Conservation (phyloP, 2,329 filamentous ascomycete species). For the Ophiosphaerella korrae region DNA sequence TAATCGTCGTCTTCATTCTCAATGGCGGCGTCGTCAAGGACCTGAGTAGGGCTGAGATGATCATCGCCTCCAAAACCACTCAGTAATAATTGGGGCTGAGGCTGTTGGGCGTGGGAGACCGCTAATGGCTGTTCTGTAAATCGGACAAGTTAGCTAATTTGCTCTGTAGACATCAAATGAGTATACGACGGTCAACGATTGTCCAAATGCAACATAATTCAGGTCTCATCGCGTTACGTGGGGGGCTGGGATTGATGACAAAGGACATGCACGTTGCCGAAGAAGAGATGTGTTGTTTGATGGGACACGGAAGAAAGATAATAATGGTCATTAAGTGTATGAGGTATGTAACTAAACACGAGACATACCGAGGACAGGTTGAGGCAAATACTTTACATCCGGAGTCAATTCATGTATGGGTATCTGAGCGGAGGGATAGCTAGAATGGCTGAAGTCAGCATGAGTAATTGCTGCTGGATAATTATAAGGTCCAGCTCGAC, state of each 20-base stretch:
- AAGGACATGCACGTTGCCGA: conserved; percentile 14
- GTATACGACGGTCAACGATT: not conserved
- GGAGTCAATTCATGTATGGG: conserved; percentile 40
- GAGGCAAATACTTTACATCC: conserved; percentile 47
- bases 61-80: conserved; percentile 49
- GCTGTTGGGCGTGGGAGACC: conserved; percentile 14
- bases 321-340: conserved; percentile 41
- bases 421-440: conserved; percentile 42
- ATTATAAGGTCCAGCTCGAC: conserved; percentile 27
- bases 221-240: not conserved
- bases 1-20: conserved; percentile 57
- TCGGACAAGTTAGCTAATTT: conserved; percentile 27
- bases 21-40: conserved; percentile 47
- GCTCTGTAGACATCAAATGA: not conserved
- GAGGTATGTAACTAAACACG: conserved; percentile 45
- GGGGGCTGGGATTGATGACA: not conserved
- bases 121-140: conserved; percentile 31
- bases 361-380: conserved; percentile 49
- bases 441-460: conserved; percentile 34
- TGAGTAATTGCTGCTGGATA: conserved; percentile 29
- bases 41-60: conserved; percentile 40
- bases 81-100: conserved; percentile 26
- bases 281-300: conserved; percentile 2
- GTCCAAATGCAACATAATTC: not conserved
- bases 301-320: conserved; percentile 25